Evolutionary conservation across 805 yeast species (phyloP).

Genomic region (Metschnikowia picachoensis): DNA sequence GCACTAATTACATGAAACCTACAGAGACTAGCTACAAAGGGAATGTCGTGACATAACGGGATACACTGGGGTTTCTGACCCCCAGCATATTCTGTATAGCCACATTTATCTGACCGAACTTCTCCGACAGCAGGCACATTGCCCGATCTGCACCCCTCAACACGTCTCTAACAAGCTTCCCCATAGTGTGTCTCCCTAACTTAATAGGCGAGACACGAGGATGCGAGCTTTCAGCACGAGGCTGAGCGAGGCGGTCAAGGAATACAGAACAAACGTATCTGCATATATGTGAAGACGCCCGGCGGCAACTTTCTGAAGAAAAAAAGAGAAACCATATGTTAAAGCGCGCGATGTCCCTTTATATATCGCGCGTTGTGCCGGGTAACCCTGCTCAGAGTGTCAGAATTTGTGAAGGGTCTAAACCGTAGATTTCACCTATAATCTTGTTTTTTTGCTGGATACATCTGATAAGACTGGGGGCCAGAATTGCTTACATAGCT

Average conservation of each 20-base stretch:
- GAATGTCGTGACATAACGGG: slow-evolving; percentile 45
- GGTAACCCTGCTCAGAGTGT: neutral
- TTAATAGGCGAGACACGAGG: slow-evolving; percentile 35
- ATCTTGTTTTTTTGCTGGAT: too few species aligned
- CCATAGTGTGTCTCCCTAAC: slow-evolving; percentile 31
- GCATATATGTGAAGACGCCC: slow-evolving; percentile 22
- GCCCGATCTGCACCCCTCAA: slow-evolving; percentile 10
- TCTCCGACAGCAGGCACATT: slow-evolving; percentile 17
- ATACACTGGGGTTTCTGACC: slow-evolving; percentile 35
- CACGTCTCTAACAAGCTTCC: slow-evolving; percentile 13
- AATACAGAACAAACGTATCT: slow-evolving; percentile 19
- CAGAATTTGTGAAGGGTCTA: too few species aligned
- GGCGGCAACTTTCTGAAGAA: slow-evolving; percentile 39
- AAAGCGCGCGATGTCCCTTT: slow-evolving; percentile 2
- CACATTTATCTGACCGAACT: slow-evolving; percentile 39
- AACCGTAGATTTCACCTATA: too few species aligned
- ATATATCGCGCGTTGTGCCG: slow-evolving; percentile 6
- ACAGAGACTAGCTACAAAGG: too few species aligned
- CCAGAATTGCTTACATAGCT: too few species aligned
- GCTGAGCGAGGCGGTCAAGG: slow-evolving; percentile 18
- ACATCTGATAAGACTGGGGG: too few species aligned
- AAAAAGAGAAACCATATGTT: slow-evolving; percentile 15
- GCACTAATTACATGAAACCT: neutral
- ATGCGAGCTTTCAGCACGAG: slow-evolving; percentile 19
- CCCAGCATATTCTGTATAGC: slow-evolving; percentile 39